phyloP scores from a whole-genome alignment of 2,329 filamentous ascomycete species.

The Aaosphaeria pasadenensis region DNA sequence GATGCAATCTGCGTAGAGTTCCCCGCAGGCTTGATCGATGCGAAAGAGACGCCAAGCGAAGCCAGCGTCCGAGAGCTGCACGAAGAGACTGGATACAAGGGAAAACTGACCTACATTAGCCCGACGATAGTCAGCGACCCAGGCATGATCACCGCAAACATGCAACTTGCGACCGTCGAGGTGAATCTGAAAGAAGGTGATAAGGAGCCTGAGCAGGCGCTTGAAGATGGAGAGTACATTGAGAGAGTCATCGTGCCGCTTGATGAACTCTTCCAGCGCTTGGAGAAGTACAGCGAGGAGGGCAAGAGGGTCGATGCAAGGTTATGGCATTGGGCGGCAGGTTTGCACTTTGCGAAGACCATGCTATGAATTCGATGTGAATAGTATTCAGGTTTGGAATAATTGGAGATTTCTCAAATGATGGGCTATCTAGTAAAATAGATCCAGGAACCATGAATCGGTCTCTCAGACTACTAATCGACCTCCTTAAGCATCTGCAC shows the following conservation, averaged over 20 bases:
- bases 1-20: conserved; percentile 59
- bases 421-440: no score
- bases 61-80: conserved; percentile 58
- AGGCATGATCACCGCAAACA: conserved; percentile 59
- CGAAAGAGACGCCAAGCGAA: conserved; percentile 53
- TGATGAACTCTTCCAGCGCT: conserved; percentile 53
- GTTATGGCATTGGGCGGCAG: conserved; percentile 60
- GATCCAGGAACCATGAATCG: no score
- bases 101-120: conserved; percentile 49
- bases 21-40: conserved; percentile 59
- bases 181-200: conserved; percentile 52
- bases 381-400: no score
- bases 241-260: conserved; percentile 59
- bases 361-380: conserved; percentile 15
- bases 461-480: neutral
- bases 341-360: conserved; percentile 49
- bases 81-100: conserved; percentile 64
- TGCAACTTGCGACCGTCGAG: conserved; percentile 60
- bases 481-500: neutral
- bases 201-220: conserved; percentile 53
- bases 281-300: conserved; percentile 46
- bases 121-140: conserved; percentile 67
- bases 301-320: conserved; percentile 57
- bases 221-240: conserved; percentile 62
- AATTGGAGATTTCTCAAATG: no score